phyloP scores from a whole-genome alignment of 805 yeast species.

The Lipomyces spencermartinsiae region DNA sequence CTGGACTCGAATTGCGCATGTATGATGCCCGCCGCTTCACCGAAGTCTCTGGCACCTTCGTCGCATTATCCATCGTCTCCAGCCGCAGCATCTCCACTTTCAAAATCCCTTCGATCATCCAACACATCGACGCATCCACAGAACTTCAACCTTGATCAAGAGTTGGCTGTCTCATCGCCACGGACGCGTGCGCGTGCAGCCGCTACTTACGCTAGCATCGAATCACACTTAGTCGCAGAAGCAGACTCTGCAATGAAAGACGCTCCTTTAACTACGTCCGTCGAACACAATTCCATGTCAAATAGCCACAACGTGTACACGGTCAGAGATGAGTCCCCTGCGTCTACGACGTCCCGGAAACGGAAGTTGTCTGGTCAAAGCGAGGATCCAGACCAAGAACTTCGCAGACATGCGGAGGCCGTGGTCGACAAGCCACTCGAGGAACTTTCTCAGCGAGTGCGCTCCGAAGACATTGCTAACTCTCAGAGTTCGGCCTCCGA shows the following conservation, averaged over 20 bases:
- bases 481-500: constrained; percentile 41
- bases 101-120: constrained; percentile 1
- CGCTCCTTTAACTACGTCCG: not conserved
- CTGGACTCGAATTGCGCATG: not conserved
- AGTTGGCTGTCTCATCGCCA: not conserved
- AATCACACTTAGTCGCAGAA: not conserved
- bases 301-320: not conserved
- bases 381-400: constrained; percentile 40
- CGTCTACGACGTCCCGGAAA: constrained; percentile 6
- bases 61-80: not conserved
- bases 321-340: constrained; percentile 3
- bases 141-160: not conserved
- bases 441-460: constrained; percentile 39
- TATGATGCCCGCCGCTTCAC: not conserved
- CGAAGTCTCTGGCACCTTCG: not conserved
- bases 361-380: constrained; percentile 15
- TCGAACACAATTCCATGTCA: not conserved
- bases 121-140: not conserved
- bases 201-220: not conserved
- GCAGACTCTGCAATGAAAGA: constrained; percentile 11
- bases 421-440: constrained; percentile 34
- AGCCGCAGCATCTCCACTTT: not conserved
- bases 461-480: constrained; percentile 34
- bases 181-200: not conserved
- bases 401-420: constrained; percentile 36